Percentiles rank a stretch among this genome's conserved stretches.
Conservation (phyloP, 2,329 filamentous ascomycete species). For the Hysterium pulicare region DNA sequence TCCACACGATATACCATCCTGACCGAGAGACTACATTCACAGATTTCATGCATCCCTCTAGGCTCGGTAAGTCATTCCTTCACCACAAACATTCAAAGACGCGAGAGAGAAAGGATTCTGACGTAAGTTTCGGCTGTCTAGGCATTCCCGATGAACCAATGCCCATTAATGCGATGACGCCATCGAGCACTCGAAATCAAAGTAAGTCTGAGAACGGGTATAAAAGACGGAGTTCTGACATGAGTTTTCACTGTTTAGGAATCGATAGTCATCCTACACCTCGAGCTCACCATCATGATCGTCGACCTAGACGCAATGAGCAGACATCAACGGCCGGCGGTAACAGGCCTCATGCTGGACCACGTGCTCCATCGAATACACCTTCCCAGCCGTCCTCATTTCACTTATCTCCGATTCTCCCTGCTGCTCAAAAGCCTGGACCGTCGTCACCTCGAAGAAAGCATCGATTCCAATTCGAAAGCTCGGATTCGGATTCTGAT, state of each 20-base stretch:
- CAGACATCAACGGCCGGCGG: too few species aligned
- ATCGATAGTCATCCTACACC: too few species aligned
- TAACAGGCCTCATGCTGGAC: too few species aligned
- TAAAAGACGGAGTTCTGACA: conserved; percentile 2
- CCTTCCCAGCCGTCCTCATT: too few species aligned
- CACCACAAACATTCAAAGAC: conserved; percentile 4
- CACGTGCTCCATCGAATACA: too few species aligned
- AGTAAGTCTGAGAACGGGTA: neutral
- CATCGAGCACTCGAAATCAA: neutral
- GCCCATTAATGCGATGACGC: neutral
- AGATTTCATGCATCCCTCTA: conserved; percentile 1
- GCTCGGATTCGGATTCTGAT: neutral
- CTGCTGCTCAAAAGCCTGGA: too few species aligned
- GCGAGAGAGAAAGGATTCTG: conserved; percentile 12
- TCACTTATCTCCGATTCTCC: too few species aligned
- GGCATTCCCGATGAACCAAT: conserved; percentile 10
- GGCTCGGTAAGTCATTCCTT: conserved; percentile 2
- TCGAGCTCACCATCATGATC: too few species aligned
- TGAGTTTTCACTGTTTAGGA: conserved; percentile 3
- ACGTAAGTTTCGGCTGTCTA: conserved; percentile 20
- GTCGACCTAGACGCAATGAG: too few species aligned
- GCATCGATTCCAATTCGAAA: neutral
- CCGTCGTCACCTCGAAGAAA: too few species aligned
- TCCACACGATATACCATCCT: too few species aligned
- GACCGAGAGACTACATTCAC: neutral